A percentile compares a stretch with the other conserved stretches of the same genome.
phyloP scores from a whole-genome alignment of 2,329 filamentous ascomycete genomes.

The Periconia sp. region DNA sequence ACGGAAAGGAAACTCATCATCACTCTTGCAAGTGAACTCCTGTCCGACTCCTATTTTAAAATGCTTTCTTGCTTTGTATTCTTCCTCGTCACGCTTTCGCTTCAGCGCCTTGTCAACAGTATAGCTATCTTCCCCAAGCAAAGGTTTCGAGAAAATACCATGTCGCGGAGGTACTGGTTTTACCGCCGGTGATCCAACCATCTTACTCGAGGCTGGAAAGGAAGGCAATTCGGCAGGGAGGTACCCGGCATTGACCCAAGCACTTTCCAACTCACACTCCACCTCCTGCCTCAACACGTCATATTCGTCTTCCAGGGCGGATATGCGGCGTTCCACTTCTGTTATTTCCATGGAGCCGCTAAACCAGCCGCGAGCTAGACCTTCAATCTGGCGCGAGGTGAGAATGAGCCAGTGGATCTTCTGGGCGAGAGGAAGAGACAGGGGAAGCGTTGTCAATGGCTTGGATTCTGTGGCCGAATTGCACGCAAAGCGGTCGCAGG shows the following conservation, averaged over 20 bases:
- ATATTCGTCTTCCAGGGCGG: conserved; percentile 4
- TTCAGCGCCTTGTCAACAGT: background rate
- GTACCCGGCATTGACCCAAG: conserved; percentile 11
- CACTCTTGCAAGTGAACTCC: no score
- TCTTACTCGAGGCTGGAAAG: background rate
- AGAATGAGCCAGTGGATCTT: conserved; percentile 15
- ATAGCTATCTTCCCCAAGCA: background rate
- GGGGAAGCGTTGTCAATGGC: conserved; percentile 8
- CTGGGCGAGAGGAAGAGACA: conserved; percentile 12
- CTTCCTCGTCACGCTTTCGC: background rate
- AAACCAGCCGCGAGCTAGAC: conserved; percentile 8
- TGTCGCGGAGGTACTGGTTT: background rate
- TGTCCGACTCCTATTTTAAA: no score
- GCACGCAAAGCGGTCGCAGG: background rate
- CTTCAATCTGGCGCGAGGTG: conserved; percentile 10
- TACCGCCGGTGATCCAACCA: background rate
- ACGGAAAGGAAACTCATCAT: no score
- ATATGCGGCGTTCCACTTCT: conserved; percentile 1
- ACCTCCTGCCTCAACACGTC: conserved; percentile 5
- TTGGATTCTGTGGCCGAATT: background rate
- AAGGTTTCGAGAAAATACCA: background rate
- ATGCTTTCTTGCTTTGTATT: no score
- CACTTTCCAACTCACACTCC: conserved; percentile 8
- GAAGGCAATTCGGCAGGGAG: background rate
- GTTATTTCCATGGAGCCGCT: background rate